These are phyloP conservation scores for Entamoeba dispar DNA, from an alignment of 208 protist genomes.

Conservation along the genomic window DNA sequence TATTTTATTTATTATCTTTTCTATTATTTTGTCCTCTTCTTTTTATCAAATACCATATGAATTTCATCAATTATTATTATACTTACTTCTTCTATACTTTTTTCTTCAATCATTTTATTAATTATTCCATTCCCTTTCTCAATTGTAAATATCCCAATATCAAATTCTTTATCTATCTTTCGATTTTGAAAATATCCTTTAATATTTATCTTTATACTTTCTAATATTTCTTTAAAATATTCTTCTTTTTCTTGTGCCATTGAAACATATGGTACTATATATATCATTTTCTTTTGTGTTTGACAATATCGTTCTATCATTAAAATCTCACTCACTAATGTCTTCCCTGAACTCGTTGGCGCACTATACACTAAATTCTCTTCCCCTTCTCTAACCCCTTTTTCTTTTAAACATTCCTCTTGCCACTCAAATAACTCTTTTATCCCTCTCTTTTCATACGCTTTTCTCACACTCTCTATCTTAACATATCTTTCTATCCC, in stretches of 20 bases:
- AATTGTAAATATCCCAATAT: slow-evolving; percentile 56
- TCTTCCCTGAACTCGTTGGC: slow-evolving; percentile 13
- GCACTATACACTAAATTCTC: slow-evolving; percentile 30
- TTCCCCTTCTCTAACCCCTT: background rate
- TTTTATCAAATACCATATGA: slow-evolving; percentile 69
- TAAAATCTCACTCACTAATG: slow-evolving; percentile 62
- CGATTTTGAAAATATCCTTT: slow-evolving; percentile 27
- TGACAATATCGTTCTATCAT: slow-evolving; percentile 44
- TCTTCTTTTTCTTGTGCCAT: slow-evolving; percentile 58
- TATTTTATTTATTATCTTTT: too few relatives aligned
- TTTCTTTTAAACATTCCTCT: background rate
- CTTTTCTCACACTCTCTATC: too few relatives aligned
- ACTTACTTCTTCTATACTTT: slow-evolving; percentile 47
- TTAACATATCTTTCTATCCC: too few relatives aligned
- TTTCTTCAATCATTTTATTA: slow-evolving; percentile 50
- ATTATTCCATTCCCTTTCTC: slow-evolving; percentile 59
- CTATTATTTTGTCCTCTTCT: too few relatives aligned
- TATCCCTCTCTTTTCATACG: background rate
- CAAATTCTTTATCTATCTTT: slow-evolving; percentile 2
- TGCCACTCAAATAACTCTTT: background rate
- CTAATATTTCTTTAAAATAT: slow-evolving; percentile 24
- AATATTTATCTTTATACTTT: slow-evolving; percentile 6
- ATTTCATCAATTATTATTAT: slow-evolving; percentile 67
- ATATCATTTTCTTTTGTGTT: slow-evolving; percentile 45
- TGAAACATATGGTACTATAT: slow-evolving; percentile 67